Evolutionary conservation across 768 basidiomycete genomes (phyloP).

Genomic region (Filobasidium floriforme): DNA sequence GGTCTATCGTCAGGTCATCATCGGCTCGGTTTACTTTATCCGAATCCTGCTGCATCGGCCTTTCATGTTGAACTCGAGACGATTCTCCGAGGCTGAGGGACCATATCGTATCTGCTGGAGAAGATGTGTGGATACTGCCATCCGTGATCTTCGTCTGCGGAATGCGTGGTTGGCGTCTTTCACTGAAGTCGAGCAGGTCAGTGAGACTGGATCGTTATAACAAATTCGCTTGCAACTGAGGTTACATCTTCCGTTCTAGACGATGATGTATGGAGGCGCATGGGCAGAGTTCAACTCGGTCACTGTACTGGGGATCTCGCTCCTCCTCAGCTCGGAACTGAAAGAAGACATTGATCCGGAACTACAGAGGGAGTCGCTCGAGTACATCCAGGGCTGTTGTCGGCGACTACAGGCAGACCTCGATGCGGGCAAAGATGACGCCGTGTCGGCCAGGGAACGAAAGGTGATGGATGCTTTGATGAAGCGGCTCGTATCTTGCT

Average conservation of each 20-base stretch:
- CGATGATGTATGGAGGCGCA: slow-evolving; percentile 15
- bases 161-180: slow-evolving; percentile 11
- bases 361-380: slow-evolving; percentile 12
- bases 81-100: background rate
- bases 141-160: slow-evolving; percentile 8
- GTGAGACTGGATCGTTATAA: background rate
- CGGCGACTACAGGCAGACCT: slow-evolving; percentile 13
- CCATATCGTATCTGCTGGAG: slow-evolving; percentile 18
- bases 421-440: slow-evolving; percentile 11
- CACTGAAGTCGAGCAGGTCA: slow-evolving; percentile 9
- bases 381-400: slow-evolving; percentile 12
- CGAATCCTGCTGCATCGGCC: slow-evolving; percentile 17
- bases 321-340: slow-evolving; percentile 13
- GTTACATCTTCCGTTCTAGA: background rate
- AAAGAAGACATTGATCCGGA: slow-evolving; percentile 9
- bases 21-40: slow-evolving; percentile 12
- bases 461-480: slow-evolving; percentile 17
- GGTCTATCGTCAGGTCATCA: slow-evolving; percentile 15
- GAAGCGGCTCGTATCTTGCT: slow-evolving; percentile 1
- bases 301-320: slow-evolving; percentile 15
- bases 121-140: slow-evolving; percentile 15
- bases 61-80: slow-evolving; percentile 18
- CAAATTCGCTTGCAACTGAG: background rate
- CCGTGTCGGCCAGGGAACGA: slow-evolving; percentile 11
- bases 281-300: slow-evolving; percentile 14